phyloP scores from a whole-genome alignment of 306 rosid species.

The Chamaecrista fasciculata region DNA sequence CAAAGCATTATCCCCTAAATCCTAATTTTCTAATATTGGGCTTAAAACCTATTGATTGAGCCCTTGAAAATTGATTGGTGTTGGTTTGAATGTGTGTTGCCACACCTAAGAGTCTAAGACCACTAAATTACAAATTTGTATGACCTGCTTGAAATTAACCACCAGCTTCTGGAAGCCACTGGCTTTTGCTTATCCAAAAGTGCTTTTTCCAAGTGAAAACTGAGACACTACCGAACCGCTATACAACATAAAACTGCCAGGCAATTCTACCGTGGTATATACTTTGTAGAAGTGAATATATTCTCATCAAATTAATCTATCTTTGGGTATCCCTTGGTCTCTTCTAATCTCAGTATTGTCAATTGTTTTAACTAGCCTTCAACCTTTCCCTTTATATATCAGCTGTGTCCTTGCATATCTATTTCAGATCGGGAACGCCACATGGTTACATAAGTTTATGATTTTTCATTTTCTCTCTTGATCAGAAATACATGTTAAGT shows the following conservation, averaged over 20 bases:
- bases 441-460: too few relatives aligned
- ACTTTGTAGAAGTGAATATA: not conserved
- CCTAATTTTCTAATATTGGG: conserved; percentile 18
- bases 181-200: conserved; percentile 15
- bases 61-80: conserved; percentile 32
- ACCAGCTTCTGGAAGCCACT: conserved; percentile 29
- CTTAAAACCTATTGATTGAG: conserved; percentile 26
- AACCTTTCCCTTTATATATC: not conserved
- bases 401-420: not conserved
- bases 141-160: conserved; percentile 14
- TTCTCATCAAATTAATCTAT: not conserved
- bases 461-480: too few relatives aligned
- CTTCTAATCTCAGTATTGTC: not conserved
- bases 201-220: conserved; percentile 16
- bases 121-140: conserved; percentile 10
- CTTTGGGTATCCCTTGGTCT: not conserved
- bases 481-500: too few relatives aligned
- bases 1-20: conserved; percentile 34
- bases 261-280: not conserved
- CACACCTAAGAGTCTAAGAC: conserved; percentile 1
- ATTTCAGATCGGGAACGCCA: not conserved
- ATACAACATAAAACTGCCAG: not conserved
- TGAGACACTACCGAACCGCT: not conserved
- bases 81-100: conserved; percentile 34
- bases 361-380: too few relatives aligned